phyloP scores from a whole-genome alignment of 1,284 basidiomycete genomes.

The Microstroma glucosiphilum region DNA sequence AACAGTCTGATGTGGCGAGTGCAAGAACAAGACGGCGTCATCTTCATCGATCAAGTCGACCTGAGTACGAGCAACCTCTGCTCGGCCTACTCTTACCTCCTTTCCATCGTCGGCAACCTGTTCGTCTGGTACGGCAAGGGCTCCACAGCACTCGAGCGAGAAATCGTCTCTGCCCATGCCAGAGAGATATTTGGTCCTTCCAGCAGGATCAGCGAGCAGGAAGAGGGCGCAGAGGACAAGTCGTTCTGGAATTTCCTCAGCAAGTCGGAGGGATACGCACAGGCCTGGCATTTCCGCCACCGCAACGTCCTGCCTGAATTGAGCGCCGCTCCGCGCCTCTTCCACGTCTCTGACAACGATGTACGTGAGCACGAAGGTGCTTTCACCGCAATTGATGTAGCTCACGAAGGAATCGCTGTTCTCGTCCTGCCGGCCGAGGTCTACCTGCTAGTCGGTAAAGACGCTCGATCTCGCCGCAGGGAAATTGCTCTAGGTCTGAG shows the following conservation, averaged over 20 bases:
- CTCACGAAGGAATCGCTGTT: conserved; percentile 23
- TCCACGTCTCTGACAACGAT: background rate
- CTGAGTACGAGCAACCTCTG: conserved; percentile 31
- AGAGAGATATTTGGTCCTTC: conserved; percentile 21
- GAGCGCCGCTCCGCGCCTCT: conserved; percentile 4
- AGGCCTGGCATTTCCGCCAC: conserved; percentile 24
- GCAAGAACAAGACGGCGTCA: conserved; percentile 10
- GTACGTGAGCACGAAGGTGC: background rate
- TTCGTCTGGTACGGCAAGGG: conserved; percentile 44
- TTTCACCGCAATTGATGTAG: conserved; percentile 13
- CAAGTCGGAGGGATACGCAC: conserved; percentile 24
- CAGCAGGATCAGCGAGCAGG: conserved; percentile 23
- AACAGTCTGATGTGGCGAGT: conserved; percentile 30
- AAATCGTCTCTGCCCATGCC: conserved; percentile 27
- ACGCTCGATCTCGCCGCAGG: conserved; percentile 24
- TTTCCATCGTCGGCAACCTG: conserved; percentile 21
- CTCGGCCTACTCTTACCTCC: conserved; percentile 35
- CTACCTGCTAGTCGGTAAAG: conserved; percentile 33
- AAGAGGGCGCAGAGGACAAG: conserved; percentile 38
- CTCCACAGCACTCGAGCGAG: conserved; percentile 21
- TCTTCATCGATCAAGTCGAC: conserved; percentile 37
- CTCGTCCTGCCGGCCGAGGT: conserved; percentile 30
- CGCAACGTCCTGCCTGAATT: conserved; percentile 1
- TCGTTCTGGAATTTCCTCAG: conserved; percentile 35
- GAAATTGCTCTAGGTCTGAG: conserved; percentile 23